phyloP scores from a whole-genome alignment of 805 yeast species.

The Candida vaughaniae region DNA sequence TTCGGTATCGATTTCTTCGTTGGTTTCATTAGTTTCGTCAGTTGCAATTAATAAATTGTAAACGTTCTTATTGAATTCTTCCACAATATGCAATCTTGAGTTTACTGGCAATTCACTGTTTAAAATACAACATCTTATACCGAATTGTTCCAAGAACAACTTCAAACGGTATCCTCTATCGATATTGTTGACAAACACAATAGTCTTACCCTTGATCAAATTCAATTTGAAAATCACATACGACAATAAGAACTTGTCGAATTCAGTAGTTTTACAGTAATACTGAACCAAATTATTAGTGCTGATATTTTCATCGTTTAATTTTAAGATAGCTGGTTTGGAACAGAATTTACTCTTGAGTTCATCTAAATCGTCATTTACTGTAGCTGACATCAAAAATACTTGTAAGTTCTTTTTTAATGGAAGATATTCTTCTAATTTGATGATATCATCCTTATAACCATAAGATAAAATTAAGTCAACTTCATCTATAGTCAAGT shows the following conservation, averaged over 20 bases:
- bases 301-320: constrained; percentile 66
- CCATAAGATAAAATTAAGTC: constrained; percentile 90
- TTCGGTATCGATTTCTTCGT: constrained; percentile 24
- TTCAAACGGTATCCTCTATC: constrained; percentile 94
- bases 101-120: constrained; percentile 92
- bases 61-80: constrained; percentile 88
- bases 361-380: constrained; percentile 79
- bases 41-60: constrained; percentile 90
- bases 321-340: constrained; percentile 74
- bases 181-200: constrained; percentile 87
- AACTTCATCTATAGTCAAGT: constrained; percentile 90
- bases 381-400: constrained; percentile 94
- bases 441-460: constrained; percentile 77
- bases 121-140: constrained; percentile 81
- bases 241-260: constrained; percentile 86
- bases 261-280: constrained; percentile 81
- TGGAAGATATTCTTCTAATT: constrained; percentile 64
- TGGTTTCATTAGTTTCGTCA: constrained; percentile 73
- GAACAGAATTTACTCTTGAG: constrained; percentile 79
- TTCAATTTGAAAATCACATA: constrained; percentile 89
- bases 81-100: constrained; percentile 92
- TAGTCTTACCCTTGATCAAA: constrained; percentile 85
- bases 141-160: constrained; percentile 90
- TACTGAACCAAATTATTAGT: constrained; percentile 73
- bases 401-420: constrained; percentile 76